phyloP scores from a whole-genome alignment of 148 eudicot genomes.

The Vaccinium vitisidaea region DNA sequence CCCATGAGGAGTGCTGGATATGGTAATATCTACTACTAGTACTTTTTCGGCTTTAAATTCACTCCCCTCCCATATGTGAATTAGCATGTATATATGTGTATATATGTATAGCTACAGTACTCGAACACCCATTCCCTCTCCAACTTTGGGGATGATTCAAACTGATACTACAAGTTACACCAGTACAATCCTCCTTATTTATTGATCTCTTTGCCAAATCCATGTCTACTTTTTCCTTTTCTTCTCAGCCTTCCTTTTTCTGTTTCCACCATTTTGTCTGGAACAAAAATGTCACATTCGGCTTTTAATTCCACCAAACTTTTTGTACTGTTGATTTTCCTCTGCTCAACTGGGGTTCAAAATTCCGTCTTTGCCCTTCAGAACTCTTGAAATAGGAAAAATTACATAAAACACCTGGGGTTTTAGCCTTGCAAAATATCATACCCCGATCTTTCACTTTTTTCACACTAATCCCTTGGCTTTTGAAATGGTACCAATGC shows the following conservation, averaged over 20 bases:
- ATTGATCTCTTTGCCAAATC: background rate
- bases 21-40: background rate
- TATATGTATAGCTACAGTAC: background rate
- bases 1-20: background rate
- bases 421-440: background rate
- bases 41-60: background rate
- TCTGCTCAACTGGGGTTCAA: background rate
- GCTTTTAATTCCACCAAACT: constrained; percentile 4
- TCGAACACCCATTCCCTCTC: background rate
- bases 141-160: background rate
- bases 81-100: background rate
- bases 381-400: background rate
- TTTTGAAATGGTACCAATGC: background rate
- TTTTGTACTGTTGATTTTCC: background rate
- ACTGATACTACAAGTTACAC: background rate
- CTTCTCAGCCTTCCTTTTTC: constrained; percentile 4
- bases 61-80: background rate
- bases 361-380: background rate
- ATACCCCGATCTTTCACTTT: background rate
- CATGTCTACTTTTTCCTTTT: constrained; percentile 6
- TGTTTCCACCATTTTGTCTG: constrained; percentile 19
- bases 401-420: background rate
- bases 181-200: background rate
- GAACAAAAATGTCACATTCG: constrained; percentile 12
- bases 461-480: background rate